Evolutionary conservation across 495 filamentous ascomycete species (phyloP), one percentile per base, ranked within the genome.

Genomic region (Elasticomyces elasticus): DNA sequence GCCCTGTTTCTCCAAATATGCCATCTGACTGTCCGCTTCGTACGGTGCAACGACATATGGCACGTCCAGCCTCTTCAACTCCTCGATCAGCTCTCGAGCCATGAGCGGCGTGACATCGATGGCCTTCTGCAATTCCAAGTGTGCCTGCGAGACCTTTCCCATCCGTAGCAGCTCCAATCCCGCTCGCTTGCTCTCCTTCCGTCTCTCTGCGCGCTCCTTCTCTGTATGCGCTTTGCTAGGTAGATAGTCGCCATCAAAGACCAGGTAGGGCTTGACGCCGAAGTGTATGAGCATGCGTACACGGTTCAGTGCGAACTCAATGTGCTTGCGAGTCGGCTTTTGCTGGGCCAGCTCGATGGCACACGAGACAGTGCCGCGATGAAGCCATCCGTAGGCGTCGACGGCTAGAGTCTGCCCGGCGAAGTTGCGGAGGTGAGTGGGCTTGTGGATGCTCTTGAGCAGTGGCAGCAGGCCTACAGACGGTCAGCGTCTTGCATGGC

Each of bases 361-460:
- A 67, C 92, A 99, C 23, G 89, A 76, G 47, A 94, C 80, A 23
- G 89, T 87, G 27, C 91, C 94, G 58, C 94, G 85, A 66, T 99
- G 94, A 30, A 99, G 81, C 94, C 94, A 99, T 65, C 89, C 92
- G 74, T 99, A 99, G 53, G 85, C 90, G 68, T 99, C 94, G 15
- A 99, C 80, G 2, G 86, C 94, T 38, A 99, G 78, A 2, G 87
- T 94, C 67, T 91, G 84, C 27, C 90, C 91, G 12, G 78, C 76
- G 67, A 86, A 97, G 62, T 89, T 86, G 66, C 85, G 94, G 49
- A 99, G 72, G 53, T 89, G 83, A 51, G 80, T 84, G 61, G 84
- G 86, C 62, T 87, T 87, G 44, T 97, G 92, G 44, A 99, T 96
- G 40, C 91, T 96, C 66, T 95, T 95, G 41, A 99, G 83, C 41